phyloP scores from a whole-genome alignment of 2,329 filamentous ascomycete species.

The Colletotrichum sojae region DNA sequence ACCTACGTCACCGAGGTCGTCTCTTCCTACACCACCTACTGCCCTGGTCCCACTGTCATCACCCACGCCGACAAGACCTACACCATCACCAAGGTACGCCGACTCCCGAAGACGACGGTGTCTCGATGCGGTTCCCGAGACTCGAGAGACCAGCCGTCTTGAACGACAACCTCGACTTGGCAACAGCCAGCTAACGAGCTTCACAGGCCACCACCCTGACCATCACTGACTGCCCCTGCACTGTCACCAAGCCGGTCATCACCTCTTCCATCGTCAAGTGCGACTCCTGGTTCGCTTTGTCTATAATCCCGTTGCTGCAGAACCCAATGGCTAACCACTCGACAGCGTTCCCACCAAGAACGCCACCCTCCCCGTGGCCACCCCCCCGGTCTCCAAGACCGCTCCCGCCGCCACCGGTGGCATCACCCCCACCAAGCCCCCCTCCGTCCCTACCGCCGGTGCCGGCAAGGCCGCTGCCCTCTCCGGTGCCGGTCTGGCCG shows the following conservation, averaged over 20 bases:
- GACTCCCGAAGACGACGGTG: background rate
- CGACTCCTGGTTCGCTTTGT: constrained; percentile 62
- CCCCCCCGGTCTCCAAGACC: constrained; percentile 48
- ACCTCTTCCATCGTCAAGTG: constrained; percentile 67
- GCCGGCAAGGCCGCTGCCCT: constrained; percentile 70
- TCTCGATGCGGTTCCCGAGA: constrained; percentile 50
- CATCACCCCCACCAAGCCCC: constrained; percentile 47
- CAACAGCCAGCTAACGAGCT: constrained; percentile 47
- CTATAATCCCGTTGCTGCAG: background rate
- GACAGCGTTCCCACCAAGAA: constrained; percentile 37
- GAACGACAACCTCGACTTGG: background rate
- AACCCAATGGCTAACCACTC: constrained; percentile 17
- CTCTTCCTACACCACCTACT: constrained; percentile 78
- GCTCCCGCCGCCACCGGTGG: constrained; percentile 49
- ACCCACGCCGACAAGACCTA: constrained; percentile 77
- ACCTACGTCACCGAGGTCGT: constrained; percentile 77
- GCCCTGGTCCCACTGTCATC: constrained; percentile 76
- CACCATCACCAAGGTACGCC: constrained; percentile 67
- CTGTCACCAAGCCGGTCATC: constrained; percentile 71
- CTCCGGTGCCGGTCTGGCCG: constrained; percentile 72
- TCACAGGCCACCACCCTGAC: constrained; percentile 75
- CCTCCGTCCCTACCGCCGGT: constrained; percentile 64
- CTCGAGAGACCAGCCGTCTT: constrained; percentile 40
- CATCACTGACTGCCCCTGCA: constrained; percentile 82
- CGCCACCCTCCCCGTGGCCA: constrained; percentile 45